Base-by-base conservation (phyloP, 306 rosid genomes). In the Castanea mollissima region DNA sequence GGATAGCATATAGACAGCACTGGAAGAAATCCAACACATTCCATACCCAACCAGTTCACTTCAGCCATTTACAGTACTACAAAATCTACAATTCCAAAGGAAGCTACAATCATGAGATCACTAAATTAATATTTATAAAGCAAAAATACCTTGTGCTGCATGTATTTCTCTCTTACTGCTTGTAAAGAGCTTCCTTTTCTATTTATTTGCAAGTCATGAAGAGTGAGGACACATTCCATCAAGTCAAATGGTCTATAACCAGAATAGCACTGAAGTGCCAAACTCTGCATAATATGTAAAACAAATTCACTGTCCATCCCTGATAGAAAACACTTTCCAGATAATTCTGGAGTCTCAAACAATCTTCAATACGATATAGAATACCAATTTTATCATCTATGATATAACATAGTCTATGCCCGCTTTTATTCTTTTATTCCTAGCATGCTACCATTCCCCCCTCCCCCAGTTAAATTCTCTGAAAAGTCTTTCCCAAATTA, bases 111-210 rank as follows among this genome's bases (percentile, higher is more conserved):
- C 25, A 79, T 19, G n/a, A 51, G 27, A 62, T 19, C 31, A 52
- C 35, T 34, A 56, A 25, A 73, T 16, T 56, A 34, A 29, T 14
- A 23, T 20, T 11, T 12, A 59, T 23, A 32, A 68, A 59, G 55
- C 34, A 27, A 62, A 27, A 31, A 5, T 85, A 88, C 91, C 89
- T 83, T 81, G 55, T 23, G 59, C 69, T 76, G 69, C 74, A 4
- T 68, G 82, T 88, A 88, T 78, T 88, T 88, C 21, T 68, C 73
- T 79, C 86, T 75, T 8, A 76, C 29, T n/a, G 84, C 89, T 71
- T 38, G 80, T 19, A 85, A 73, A 23, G 79, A 52, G 70, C 84
- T 68, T 73, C 57, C 63, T 35, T 78, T 77, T 80, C 69, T 76
- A 52, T 35, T 76, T 31, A 78, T 75, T 77, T 88, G 89, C 84